Evolutionary conservation across 768 basidiomycete genomes (phyloP), one percentile per base, ranked within the genome.

Genomic region (Panus rudis): DNA sequence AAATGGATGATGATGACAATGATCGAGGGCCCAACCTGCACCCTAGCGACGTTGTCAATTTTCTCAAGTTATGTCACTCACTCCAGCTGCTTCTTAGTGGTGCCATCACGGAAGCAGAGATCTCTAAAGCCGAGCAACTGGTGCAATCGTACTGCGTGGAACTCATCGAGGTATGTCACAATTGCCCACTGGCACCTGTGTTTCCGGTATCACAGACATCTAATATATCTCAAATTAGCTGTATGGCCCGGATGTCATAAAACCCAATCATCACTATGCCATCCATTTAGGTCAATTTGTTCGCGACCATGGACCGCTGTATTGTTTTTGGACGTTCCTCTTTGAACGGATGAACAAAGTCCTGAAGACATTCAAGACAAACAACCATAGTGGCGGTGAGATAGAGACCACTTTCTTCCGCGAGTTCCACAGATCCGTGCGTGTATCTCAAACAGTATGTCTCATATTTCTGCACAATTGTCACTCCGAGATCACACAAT

Each of bases 311-410:
- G 64, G 68, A 0, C 66, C 68, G 3, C 45, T 69, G 0, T 59
- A 63, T 22, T 55, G 55, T 6, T 69, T 67, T 41, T 69, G 66
- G 67, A 62, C 54, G 0, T 69, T 67, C 39, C 50, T 66, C 0
- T 63, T 60, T 17, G 67, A 68, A 32, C 46, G 58, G 0, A 42
- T 68, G 1, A 68, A 68, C 46, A 64, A 63, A 24, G 54, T 66
- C 3, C 43, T 68, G 4, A 68, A 68, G 50, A 51, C 52, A 4
- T 65, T 59, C 49, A 60, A 59, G 24, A 64, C 63, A 0, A 60
- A 56, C 28, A 65, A 66, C 31, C 64, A 62, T 31, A 47, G 26
- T 4, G 53, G 58, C 0, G 64, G 63, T 1, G 61, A 63, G 35
- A 47, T 67, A 0, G 59, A 66, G 41, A 40, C 47, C 0, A 52